Base-by-base conservation (phyloP, 2,329 filamentous ascomycete species). In the Curvularia spicifera region DNA sequence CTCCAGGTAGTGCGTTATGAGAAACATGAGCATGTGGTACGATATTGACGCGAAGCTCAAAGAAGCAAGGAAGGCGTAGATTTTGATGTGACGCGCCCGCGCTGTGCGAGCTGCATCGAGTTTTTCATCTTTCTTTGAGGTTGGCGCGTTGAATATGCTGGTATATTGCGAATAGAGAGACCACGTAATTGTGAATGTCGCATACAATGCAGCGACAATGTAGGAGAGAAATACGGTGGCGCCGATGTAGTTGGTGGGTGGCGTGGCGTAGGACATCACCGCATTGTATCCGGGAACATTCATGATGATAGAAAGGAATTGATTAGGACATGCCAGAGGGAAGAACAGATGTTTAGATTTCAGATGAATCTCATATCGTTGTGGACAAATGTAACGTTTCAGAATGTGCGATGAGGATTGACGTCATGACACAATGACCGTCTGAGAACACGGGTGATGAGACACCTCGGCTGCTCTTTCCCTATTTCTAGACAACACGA, bases 1-100 rank as follows among this genome's bases (percentile, higher is more conserved):
- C 20, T 59, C 35, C 1, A 59, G 26, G n/a, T 69, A 71, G 3
- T 70, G 71, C 3, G 48, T 52, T 13, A 72, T 57, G 3, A 76
- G 61, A 47, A 76, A 76, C 35, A 60, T 65, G 15, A 71, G 65
- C 72, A 76, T 75, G 47, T 74, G 61, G 44, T 68, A 73, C 0
- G 70, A 71, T 1, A 75, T 52, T 1, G 64, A 64, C 3, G 63
- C 60, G 52, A 76, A 75, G 51, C 66, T 71, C 28, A 72, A 49
- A 0, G 65, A 61, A 2, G 71, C 68, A 5, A 75, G 59, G 26
- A 65, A 59, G 5, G 65, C 57, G 51, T 74, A 73, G 40, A 71
- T 67, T 13, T 68, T 69, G 47, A 74, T 60, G 20, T 73, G 70
- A 10, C 65, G 61, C 15, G 55, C 58, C 18, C 67, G 66, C 24